Evolutionary conservation across 2,329 filamentous ascomycete genomes (phyloP), one percentile per base, ranked within the genome.

Genomic region (Neofusicoccum sp.): DNA sequence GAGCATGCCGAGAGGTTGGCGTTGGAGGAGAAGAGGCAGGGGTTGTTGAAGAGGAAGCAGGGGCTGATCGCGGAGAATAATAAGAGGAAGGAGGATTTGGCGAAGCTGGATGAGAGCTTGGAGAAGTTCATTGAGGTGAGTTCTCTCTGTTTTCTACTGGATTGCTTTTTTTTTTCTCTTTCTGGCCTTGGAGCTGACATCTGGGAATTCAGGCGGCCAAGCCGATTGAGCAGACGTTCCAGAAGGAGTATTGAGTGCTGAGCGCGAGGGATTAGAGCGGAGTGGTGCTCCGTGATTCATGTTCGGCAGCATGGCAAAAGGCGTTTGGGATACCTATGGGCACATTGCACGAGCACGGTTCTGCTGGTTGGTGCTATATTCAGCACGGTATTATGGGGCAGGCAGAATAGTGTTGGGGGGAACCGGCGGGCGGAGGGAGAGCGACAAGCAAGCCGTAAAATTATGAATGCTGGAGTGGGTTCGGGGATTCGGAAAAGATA

Each of bases 71-170:
- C 86, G 37, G 87, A 90, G 74, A 97, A 97, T 75, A 96, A 96
- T 79, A 92, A 92, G 78, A 86, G 94, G 68, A 97, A 96, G 75
- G 93, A 97, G 62, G 93, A 98, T 71, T 80, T 99, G 54, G 93
- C 91, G 22, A 97, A 90, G 71, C 80, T 99, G 65, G 95, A 99
- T 71, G 90, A 91, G 72, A 92, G 97, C 76, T 81, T 98, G 63
- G 95, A 98, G 79, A 93, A 91, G 71, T 97, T 97, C 73, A 94
- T 97, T 71, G 92, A 96, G 77, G 91, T 92, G 72, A 73, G 89
- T 80, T 14, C 44, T 6, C 12, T 34, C 33, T 12, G 12, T 4
- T 6, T 6, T 43, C 14, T 9, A 28, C 8, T 14, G 31, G 3
- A 9, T 22, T 22, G 34, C n/a, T n/a, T n/a, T n/a, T n/a, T n/a